Evolutionary conservation across 2,329 filamentous ascomycete genomes (phyloP), one percentile per base, ranked within the genome.

Genomic region (Graphilbum ipis-grandicollis): DNA sequence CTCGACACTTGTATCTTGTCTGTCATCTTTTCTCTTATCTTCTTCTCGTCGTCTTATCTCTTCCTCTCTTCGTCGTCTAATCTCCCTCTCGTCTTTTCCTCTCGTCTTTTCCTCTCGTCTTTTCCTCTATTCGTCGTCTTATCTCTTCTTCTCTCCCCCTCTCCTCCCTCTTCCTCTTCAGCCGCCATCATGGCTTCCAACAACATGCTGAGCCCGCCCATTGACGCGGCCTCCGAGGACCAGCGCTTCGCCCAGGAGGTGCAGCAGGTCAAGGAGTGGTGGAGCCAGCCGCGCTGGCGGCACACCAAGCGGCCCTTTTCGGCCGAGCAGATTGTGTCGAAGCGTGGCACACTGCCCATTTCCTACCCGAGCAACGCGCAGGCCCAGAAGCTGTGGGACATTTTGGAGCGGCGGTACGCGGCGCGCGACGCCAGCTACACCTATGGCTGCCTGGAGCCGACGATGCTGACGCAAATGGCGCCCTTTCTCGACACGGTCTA

Each of bases 381-480:
- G 61, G 71, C 81, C 34, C 94, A 94, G 71, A 98, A 98, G 72
- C 68, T 96, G 36, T 98, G 86, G 86, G 68, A 69, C 30, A 86
- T 86, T 43, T 66, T 98, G 26, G 90, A 98, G 63, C 61, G 67
- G 28, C 78, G 85, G 47, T 98, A 90, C 67, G 65, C 80, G 63
- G 31, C 36, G 52, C 74, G 75, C 50, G 80, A 90, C 52, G 82
- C 82, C 34, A 92, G 83, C 60, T 93, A 79, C 64, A 98, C 90
- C 40, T 98, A 94, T 55, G 90, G 90, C 52, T 96, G 90, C 62
- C 68, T 98, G 46, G 90, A 98, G 55, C 90, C 90, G 10, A 93
- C 93, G 39, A 94, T 94, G 82, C 72, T 98, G 55, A 96, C 90
- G 21, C 90, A 98, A 59, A 98, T 98, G 90, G 88, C 88, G 50